phyloP scores from a whole-genome alignment of 1,284 basidiomycete genomes.

The Taiwanofungus camphoratus region DNA sequence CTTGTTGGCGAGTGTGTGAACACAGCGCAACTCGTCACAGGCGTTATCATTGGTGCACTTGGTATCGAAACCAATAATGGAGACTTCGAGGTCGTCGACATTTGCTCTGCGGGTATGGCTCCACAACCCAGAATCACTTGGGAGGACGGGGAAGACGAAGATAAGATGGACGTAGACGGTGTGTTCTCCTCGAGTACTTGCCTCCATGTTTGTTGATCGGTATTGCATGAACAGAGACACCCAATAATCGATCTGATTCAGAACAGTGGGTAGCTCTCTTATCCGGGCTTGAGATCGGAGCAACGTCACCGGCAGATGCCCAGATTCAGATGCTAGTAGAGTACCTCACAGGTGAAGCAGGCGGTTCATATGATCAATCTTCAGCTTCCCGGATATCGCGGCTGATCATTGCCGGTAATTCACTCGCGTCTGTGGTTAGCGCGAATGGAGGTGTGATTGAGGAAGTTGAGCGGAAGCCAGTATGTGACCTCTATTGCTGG shows the following conservation, averaged over 20 bases:
- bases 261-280: conserved; percentile 79
- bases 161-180: conserved; percentile 40
- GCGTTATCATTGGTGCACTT: conserved; percentile 85
- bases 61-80: conserved; percentile 87
- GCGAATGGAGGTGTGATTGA: conserved; percentile 21
- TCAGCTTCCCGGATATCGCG: conserved; percentile 73
- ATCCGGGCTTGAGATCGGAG: conserved; percentile 76
- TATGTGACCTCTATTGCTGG: conserved; percentile 30
- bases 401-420: conserved; percentile 85
- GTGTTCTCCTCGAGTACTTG: conserved; percentile 14
- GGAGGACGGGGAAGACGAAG: conserved; percentile 27
- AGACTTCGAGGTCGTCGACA: conserved; percentile 93
- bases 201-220: no score
- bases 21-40: conserved; percentile 71
- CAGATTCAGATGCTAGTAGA: conserved; percentile 81
- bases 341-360: conserved; percentile 82
- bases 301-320: conserved; percentile 60
- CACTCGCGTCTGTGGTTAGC: conserved; percentile 50
- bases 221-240: no score
- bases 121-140: conserved; percentile 38
- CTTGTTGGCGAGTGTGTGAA: conserved; percentile 72
- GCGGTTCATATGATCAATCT: conserved; percentile 58
- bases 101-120: conserved; percentile 81
- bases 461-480: conserved; percentile 55
- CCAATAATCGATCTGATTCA: no score